Evolutionary conservation across 495 filamentous ascomycete genomes (phyloP), one percentile per base, ranked within the genome.

Genomic region (Lophiotrema nucula): DNA sequence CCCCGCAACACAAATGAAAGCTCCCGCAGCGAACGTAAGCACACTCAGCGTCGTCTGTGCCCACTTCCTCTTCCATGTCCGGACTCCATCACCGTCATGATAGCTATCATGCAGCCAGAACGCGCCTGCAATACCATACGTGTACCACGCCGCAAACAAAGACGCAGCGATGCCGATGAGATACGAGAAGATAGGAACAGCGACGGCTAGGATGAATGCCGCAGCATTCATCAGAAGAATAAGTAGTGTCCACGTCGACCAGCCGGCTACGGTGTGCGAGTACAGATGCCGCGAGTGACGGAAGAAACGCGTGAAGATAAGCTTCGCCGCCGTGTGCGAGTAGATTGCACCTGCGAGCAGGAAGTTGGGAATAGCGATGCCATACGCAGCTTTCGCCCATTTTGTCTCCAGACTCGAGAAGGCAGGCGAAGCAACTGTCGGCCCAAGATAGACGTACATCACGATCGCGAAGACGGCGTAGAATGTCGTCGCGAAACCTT

Each of bases 131-230:
- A 69, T 60, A 10, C 65, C 67, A 49, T 67, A 67, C 6, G 67
- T 71, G 49, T 66, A 72, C 69, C 69, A 72, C 12, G 53, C 52
- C n/a, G 74, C 74, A 42, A 74, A 76, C 4, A 76, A 56, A 26
- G 57, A 66, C 11, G 73, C 76, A 2, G 74, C 73, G 27, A 78
- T 75, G 2, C 78, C 74, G 8, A 81, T 74, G 44, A 81, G 55
- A 13, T 79, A 80, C 22, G 77, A 74, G 71, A 81, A 81, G 48
- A 80, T 80, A 19, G 79, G 79, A 24, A 82, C 71, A 4, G 77
- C 76, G 26, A 80, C 76, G 0, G 79, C 72, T 22, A 82, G 71
- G 2, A 81, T 64, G 55, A 80, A 82, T 0, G 73, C 77, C 4
- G 74, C 55, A 1, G 67, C 56, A 64, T 77, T 80, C 64, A 79